A percentile compares a stretch with the other conserved stretches of the same genome.
Conservation (phyloP, 108 stramenopile species). For the Nitzschia inconspicua region DNA sequence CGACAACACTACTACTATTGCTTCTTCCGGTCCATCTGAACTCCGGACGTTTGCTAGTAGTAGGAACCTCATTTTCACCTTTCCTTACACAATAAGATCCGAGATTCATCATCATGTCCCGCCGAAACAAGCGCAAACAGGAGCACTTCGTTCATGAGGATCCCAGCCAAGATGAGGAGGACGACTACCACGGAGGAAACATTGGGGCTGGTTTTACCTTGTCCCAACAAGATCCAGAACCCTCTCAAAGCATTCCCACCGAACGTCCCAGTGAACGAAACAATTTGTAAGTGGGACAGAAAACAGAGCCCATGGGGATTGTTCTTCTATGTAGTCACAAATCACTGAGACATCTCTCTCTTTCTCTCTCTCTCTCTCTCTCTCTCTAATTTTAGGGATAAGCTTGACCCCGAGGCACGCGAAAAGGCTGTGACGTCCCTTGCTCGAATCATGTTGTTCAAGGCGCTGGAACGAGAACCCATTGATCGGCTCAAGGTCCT, state of each 20-base stretch:
- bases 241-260: constrained; percentile 50
- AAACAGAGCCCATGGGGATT: too few relatives aligned
- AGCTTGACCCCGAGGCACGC: constrained; percentile 41
- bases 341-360: too few relatives aligned
- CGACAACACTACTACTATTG: too few relatives aligned
- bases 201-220: constrained; percentile 23
- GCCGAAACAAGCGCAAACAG: background rate
- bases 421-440: constrained; percentile 51
- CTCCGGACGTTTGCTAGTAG: too few relatives aligned
- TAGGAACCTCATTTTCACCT: too few relatives aligned
- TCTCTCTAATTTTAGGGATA: too few relatives aligned
- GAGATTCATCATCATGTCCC: constrained; percentile 8
- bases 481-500: constrained; percentile 67
- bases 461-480: constrained; percentile 62
- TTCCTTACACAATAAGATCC: too few relatives aligned
- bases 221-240: constrained; percentile 58
- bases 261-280: constrained; percentile 40
- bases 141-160: constrained; percentile 5
- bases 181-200: background rate
- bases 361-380: too few relatives aligned
- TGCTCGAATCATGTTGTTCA: constrained; percentile 71
- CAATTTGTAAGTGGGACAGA: too few relatives aligned
- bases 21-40: too few relatives aligned
- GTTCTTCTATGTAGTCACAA: too few relatives aligned
- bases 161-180: constrained; percentile 14